Conservation (phyloP, 1,284 basidiomycete species). For the Tausonia pullulans region DNA sequence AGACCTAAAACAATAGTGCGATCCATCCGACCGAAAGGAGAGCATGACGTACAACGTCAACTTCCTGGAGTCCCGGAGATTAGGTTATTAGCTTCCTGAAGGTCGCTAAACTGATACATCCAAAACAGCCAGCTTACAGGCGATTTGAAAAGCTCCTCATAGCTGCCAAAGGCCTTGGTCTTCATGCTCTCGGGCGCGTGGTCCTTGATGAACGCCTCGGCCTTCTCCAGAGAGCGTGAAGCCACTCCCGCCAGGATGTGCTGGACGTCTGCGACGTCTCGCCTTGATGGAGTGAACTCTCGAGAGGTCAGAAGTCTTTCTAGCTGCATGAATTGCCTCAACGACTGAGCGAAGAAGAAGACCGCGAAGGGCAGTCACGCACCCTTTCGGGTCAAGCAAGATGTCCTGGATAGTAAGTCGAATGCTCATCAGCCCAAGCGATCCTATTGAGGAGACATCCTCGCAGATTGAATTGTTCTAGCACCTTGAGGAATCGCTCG, state of each 20-base stretch:
- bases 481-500: conserved; percentile 29
- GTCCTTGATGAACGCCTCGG: conserved; percentile 55
- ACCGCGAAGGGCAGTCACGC: conserved; percentile 2
- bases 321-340: not conserved
- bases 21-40: conserved; percentile 7
- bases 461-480: not conserved
- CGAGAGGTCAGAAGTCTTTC: too few species aligned
- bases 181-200: conserved; percentile 24
- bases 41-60: conserved; percentile 60
- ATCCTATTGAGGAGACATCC: not conserved
- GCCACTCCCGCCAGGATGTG: conserved; percentile 71
- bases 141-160: conserved; percentile 51
- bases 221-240: conserved; percentile 58
- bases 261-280: conserved; percentile 55
- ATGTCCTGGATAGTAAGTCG: conserved; percentile 14
- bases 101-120: not conserved
- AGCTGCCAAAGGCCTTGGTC: conserved; percentile 57
- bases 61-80: conserved; percentile 41
- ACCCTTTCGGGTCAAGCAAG: conserved; percentile 15
- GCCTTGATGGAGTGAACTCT: conserved; percentile 35
- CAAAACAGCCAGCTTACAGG: conserved; percentile 1
- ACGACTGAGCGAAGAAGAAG: not conserved
- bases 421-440: conserved; percentile 1
- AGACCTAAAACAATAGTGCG: not conserved
- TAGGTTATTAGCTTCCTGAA: not conserved